phyloP scores from a whole-genome alignment of 2,329 filamentous ascomycete species.

The Dendrostoma leiphaemia region DNA sequence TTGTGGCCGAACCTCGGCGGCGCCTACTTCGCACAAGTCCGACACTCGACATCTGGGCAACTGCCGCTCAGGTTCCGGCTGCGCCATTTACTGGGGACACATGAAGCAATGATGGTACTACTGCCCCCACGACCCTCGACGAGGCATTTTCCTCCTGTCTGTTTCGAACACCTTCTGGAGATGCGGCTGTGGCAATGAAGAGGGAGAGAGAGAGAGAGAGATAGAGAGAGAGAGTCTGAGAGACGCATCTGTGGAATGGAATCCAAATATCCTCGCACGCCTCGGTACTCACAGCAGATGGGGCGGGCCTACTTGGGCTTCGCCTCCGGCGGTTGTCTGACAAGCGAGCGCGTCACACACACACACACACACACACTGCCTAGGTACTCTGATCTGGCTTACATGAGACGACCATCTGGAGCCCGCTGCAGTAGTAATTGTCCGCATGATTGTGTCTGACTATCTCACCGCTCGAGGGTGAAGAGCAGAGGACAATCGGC shows the following conservation, averaged over 20 bases:
- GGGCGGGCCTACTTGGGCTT: neutral
- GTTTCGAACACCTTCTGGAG: neutral
- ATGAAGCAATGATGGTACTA: neutral
- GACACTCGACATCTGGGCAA: neutral
- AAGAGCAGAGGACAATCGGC: neutral
- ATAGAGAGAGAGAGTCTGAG: too few relatives aligned
- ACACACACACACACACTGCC: neutral
- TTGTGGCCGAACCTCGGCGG: neutral
- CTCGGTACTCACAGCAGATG: neutral
- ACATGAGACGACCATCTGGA: neutral
- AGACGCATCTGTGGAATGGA: too few relatives aligned
- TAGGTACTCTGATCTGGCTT: neutral
- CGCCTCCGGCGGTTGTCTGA: conserved; percentile 2
- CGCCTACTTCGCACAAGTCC: too few relatives aligned
- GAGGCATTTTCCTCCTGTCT: neutral
- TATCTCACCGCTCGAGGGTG: neutral
- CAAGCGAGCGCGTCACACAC: neutral
- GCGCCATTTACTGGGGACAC: conserved; percentile 2
- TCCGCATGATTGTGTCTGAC: neutral
- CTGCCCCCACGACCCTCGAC: neutral
- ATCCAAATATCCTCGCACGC: neutral
- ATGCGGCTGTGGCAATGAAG: neutral
- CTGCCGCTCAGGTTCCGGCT: neutral
- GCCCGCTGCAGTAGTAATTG: neutral
- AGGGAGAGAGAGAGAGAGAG: too few relatives aligned